Evolutionary conservation across 345 rosid genomes (phyloP), one percentile per base, ranked within the genome.

Genomic region (Zanthoxylum bungeanum): DNA sequence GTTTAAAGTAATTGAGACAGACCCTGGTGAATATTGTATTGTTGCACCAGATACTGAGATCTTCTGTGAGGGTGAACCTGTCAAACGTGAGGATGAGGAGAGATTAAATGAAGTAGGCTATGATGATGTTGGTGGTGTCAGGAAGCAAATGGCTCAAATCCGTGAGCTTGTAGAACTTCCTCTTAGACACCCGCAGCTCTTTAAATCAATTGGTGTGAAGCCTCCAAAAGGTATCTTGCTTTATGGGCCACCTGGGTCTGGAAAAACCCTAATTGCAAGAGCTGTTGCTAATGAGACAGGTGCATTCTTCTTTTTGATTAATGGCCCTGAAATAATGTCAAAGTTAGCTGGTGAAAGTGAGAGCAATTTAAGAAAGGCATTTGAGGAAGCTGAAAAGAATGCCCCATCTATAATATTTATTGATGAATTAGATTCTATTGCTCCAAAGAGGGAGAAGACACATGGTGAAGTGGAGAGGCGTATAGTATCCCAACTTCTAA

Each of bases 131-230:
- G 85, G 85, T 53, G 87, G 83, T 62, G 85, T 84, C 28, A 78
- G 87, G 30, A 79, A 79, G 71, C 87, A 84, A 51, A 79, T 84
- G 87, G 82, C 85, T 66, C 87, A 77, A 76, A 84, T 84, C 52
- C 76, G 87, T 63, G 85, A 84, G 75, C 64, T 81, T n/a, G 87
- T 84, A 40, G 85, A 84, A 74, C 81, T 84, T 39, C 85, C 85
- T 34, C 53, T 79, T 6, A 74, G 85, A 65, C 85, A 82, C 33
- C 83, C 85, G 8, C 85, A 79, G 62, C 75, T 82, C 0, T 82
- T 82, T 70, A 82, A 79, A 64, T 76, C 83, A 46, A 82, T 82
- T 64, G 85, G 85, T 71, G 85, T 82, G 50, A 82, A 79, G 67
- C 85, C 85, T 17, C 83, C 85, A 2, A 82, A 82, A 60, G 85